Conservation (phyloP, 2,329 filamentous ascomycete species). For the Pyrenochaeta sp. region DNA sequence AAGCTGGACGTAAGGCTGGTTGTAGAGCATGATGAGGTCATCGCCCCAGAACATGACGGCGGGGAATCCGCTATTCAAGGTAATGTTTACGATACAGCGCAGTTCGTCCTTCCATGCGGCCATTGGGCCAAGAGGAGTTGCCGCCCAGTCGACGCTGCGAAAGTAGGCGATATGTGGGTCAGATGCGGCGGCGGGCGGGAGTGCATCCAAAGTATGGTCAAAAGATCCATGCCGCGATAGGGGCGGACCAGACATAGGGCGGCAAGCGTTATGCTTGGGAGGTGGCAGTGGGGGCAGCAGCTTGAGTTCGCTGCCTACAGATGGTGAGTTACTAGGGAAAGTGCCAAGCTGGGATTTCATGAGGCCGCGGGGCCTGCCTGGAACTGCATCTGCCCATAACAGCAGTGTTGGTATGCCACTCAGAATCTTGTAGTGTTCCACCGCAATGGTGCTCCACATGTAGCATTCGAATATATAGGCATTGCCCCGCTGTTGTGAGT, state of each 20-base stretch:
- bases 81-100: conserved; percentile 76
- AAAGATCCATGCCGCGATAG: conserved; percentile 13
- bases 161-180: conserved; percentile 71
- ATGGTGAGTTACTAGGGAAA: conserved; percentile 55
- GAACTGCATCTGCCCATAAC: conserved; percentile 15
- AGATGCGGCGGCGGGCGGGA: not conserved
- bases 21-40: conserved; percentile 49
- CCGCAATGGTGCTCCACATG: conserved; percentile 35
- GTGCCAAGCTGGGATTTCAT: conserved; percentile 28
- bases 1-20: conserved; percentile 45
- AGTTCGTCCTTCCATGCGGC: conserved; percentile 73
- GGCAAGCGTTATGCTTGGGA: not conserved
- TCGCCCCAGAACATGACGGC: conserved; percentile 67
- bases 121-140: conserved; percentile 76
- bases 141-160: conserved; percentile 73
- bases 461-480: conserved; percentile 35
- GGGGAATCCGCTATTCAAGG: conserved; percentile 66
- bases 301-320: conserved; percentile 48
- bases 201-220: conserved; percentile 22
- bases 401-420: conserved; percentile 32
- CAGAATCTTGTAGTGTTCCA: conserved; percentile 38
- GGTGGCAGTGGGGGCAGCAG: conserved; percentile 24
- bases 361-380: conserved; percentile 2
- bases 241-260: not conserved
- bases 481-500: conserved; percentile 16